Base-by-base conservation (phyloP, 192 early-diverging fungal genomes). In the Haplosporangium gracile region DNA sequence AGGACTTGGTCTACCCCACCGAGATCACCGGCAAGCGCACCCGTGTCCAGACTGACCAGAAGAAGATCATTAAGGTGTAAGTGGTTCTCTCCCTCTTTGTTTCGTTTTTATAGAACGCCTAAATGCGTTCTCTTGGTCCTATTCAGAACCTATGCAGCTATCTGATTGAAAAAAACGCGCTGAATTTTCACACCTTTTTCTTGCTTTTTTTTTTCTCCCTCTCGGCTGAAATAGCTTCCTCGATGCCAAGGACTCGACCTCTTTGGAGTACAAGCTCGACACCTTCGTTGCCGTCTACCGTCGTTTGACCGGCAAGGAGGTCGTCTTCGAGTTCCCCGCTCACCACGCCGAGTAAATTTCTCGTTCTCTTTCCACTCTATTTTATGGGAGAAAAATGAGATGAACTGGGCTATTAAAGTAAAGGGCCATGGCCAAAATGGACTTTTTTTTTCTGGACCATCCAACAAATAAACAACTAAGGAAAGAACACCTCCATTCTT, bases 21-120 rank as follows among this genome's bases (percentile, higher is more conserved):
- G 98, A 99, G 92, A 99, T 99, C 90, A 95, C 98, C 78, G 98
- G 98, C 88, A 98, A 99, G 96, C 93, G 98, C 82, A 97, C 97
- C 83, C 97, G 97, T 92, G 97, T 99, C 88, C 95, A 95, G 91
- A 95, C 96, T 74, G 98, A 99, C 88, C 97, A 98, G 79, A 93
- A 92, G 91, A 97, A 96, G 91, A 91, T 95, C 88, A 95, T 96
- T 93, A 99, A 99, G 95, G 96, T 97, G 93, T 94, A 92, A 89
- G 94, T 92, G 36, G 18, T 76, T 2, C 32, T 72, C 11, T 51
- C 71, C 71, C 32, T 72, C 13, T 5, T 36, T 36, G 2, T 40
- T 11, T 71, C 39, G 49, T 60, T 24, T 36, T 10, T 29, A 45
- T 40, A 51, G 20, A 51, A 51, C 49, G 49, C 49, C 1, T 51